A percentile compares a stretch with the other conserved stretches of the same genome.
Conservation (phyloP, 768 basidiomycete species). For the Wakefieldia striispora region DNA sequence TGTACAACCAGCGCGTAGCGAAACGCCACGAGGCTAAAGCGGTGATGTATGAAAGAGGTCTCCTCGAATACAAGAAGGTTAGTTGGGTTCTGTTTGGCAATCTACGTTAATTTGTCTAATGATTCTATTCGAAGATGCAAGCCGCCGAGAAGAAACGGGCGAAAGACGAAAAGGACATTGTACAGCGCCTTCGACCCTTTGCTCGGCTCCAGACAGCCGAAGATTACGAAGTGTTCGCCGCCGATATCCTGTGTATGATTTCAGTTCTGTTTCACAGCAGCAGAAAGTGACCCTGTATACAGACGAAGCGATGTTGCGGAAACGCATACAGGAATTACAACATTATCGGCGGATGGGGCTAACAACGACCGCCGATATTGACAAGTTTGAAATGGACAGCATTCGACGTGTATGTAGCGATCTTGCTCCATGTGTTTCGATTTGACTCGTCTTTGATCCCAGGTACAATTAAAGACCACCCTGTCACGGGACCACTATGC, state of each 20-base stretch:
- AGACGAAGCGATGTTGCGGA: slow-evolving; percentile 89
- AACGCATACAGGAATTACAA: slow-evolving; percentile 88
- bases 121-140: slow-evolving; percentile 60
- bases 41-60: slow-evolving; percentile 86
- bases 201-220: slow-evolving; percentile 86
- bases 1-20: slow-evolving; percentile 86
- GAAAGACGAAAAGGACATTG: slow-evolving; percentile 88
- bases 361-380: slow-evolving; percentile 81
- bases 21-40: slow-evolving; percentile 83
- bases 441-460: background rate
- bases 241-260: slow-evolving; percentile 84
- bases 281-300: background rate
- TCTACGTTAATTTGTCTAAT: background rate
- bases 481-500: slow-evolving; percentile 54
- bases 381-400: slow-evolving; percentile 79
- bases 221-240: slow-evolving; percentile 85
- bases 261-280: background rate
- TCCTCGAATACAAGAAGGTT: slow-evolving; percentile 95
- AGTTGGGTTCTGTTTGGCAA: slow-evolving; percentile 11
- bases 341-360: slow-evolving; percentile 86
- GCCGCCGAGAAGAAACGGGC: slow-evolving; percentile 87
- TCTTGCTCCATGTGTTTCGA: background rate
- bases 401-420: slow-evolving; percentile 59
- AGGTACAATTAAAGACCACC: slow-evolving; percentile 65
- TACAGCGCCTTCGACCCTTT: slow-evolving; percentile 87